phyloP scores from a whole-genome alignment of 805 yeast species.

The Ogataea dorogensis region DNA sequence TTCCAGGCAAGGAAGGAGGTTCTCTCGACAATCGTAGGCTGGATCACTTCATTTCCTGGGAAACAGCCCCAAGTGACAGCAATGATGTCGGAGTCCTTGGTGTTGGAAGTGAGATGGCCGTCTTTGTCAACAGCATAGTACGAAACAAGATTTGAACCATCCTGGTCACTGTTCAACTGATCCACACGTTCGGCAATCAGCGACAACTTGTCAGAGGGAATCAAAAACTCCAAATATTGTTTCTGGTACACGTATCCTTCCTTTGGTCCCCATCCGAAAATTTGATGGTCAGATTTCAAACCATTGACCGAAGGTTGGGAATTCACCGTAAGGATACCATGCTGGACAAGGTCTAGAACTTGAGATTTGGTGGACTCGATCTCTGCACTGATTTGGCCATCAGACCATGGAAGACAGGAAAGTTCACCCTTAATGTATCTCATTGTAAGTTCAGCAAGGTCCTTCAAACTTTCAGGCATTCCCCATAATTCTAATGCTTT shows the following conservation, averaged over 20 bases:
- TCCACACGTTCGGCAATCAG: constrained; percentile 45
- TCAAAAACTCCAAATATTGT: constrained; percentile 83
- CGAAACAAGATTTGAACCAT: constrained; percentile 54
- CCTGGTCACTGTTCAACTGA: constrained; percentile 38
- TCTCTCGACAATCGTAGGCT: constrained; percentile 94
- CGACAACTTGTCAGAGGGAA: constrained; percentile 51
- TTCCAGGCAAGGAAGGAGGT: constrained; percentile 95
- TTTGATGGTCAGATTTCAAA: constrained; percentile 61
- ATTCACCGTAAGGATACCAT: constrained; percentile 78
- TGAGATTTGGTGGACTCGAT: constrained; percentile 58
- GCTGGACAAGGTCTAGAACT: constrained; percentile 60
- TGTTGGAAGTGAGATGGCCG: constrained; percentile 63
- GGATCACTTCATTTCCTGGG: constrained; percentile 92
- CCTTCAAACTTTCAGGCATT: constrained; percentile 57
- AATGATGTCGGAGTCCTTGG: constrained; percentile 67
- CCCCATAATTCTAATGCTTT: constrained; percentile 90
- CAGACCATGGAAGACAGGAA: constrained; percentile 89
- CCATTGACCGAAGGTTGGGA: constrained; percentile 95
- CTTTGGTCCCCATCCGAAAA: constrained; percentile 93
- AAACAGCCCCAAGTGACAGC: constrained; percentile 99
- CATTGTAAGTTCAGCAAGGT: constrained; percentile 62
- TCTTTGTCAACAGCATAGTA: constrained; percentile 70
- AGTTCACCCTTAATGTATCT: constrained; percentile 71
- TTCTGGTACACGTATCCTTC: constrained; percentile 93
- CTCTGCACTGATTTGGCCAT: constrained; percentile 81